These are phyloP conservation scores for Eucalyptus albens DNA, from an alignment of 345 rosid genomes.

Conservation along the genomic window DNA sequence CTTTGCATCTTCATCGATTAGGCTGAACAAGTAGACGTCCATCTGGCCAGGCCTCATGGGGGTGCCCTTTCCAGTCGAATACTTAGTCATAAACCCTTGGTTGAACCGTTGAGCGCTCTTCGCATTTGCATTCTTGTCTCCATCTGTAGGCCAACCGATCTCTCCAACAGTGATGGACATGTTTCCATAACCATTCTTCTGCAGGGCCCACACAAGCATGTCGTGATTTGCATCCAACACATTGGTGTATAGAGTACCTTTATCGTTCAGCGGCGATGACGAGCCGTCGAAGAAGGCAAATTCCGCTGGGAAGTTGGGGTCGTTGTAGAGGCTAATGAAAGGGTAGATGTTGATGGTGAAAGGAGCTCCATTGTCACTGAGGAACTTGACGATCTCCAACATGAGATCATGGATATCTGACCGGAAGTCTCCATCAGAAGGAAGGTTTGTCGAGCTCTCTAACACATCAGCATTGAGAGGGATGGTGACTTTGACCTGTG, in stretches of 20 bases:
- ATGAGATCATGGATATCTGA: conserved; percentile 61
- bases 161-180: conserved; percentile 79
- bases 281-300: conserved; percentile 78
- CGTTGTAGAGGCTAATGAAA: conserved; percentile 70
- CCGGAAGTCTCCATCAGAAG: conserved; percentile 91
- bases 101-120: conserved; percentile 66
- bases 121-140: conserved; percentile 57
- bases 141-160: conserved; percentile 97
- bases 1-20: conserved; percentile 82
- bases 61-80: conserved; percentile 69
- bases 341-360: conserved; percentile 90
- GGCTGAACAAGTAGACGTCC: conserved; percentile 63
- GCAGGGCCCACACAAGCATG: conserved; percentile 74
- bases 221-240: conserved; percentile 87
- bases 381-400: conserved; percentile 63
- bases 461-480: conserved; percentile 91
- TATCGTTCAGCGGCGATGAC: conserved; percentile 48
- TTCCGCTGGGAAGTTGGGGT: conserved; percentile 68
- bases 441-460: conserved; percentile 19
- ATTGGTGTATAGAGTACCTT: conserved; percentile 51
- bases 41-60: conserved; percentile 66
- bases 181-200: conserved; percentile 70
- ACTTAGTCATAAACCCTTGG: conserved; percentile 74
- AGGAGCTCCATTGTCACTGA: conserved; percentile 50
- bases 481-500: conserved; percentile 67